These are phyloP conservation scores for Urochloa ruziziensis DNA, from an alignment of 176 grass and related monocot species.

Conservation along the genomic window DNA sequence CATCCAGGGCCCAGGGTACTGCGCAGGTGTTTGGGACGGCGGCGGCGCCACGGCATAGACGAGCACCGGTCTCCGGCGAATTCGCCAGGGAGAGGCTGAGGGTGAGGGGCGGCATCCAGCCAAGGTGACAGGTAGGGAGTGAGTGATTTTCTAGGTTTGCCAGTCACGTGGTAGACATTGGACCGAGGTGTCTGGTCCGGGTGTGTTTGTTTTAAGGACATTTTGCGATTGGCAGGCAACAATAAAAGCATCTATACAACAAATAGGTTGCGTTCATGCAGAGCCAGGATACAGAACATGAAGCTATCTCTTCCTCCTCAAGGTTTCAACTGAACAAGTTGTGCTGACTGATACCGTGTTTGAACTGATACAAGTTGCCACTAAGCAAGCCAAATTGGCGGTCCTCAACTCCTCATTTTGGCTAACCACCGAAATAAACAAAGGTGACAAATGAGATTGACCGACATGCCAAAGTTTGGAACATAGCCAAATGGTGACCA, in stretches of 20 bases:
- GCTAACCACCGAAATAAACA: too few species aligned
- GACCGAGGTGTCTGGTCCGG: not conserved
- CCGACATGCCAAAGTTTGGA: not conserved
- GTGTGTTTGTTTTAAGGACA: not conserved
- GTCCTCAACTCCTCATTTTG: not conserved
- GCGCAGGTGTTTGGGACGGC: not conserved
- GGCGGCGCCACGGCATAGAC: not conserved
- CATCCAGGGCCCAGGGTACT: not conserved
- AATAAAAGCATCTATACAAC: not conserved
- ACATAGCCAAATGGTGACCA: not conserved
- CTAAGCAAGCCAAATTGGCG: not conserved
- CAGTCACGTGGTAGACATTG: not conserved
- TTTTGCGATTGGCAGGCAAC: not conserved
- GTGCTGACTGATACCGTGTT: not conserved
- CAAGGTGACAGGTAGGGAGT: conserved; percentile 14
- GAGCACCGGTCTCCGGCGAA: conserved; percentile 23
- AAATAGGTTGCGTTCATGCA: too few species aligned
- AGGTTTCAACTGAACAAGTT: not conserved
- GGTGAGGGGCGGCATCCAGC: conserved; percentile 49
- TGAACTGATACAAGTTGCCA: not conserved
- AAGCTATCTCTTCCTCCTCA: not conserved
- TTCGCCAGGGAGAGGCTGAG: conserved; percentile 44
- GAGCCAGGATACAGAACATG: not conserved
- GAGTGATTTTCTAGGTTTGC: not conserved
- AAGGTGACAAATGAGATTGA: too few species aligned